Evolutionary conservation across 805 yeast species (phyloP), one percentile per base, ranked within the genome.

Genomic region (Yamadazyma sp.): DNA sequence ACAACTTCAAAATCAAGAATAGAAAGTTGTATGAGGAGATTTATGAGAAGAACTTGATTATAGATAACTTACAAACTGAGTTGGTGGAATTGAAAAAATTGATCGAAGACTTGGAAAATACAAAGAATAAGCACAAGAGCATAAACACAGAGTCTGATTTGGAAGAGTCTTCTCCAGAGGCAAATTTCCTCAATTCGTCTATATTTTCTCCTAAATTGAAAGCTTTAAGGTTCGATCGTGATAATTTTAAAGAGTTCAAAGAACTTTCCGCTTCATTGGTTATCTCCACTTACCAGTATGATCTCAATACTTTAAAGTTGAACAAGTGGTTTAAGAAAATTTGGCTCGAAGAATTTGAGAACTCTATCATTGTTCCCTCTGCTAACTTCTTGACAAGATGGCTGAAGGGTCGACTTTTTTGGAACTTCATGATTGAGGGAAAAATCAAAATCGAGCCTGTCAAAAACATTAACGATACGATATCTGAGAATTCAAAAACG

Each of bases 381-480:
- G 49, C 64, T 41, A 73, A 63, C 36, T 53, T 68, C 34, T 59
- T 68, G 31, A 66, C 58, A 45, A 50, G 72, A 41, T 68, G 70
- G 70, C 63, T 55, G 38, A 65, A 63, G 50, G 71, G 68, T 3
- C 65, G 63, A 45, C 52, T 79, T 9, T 72, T 90, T 38, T 67
- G 89, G 70, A 60, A 70, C 31, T 73, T 81, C 12, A 70, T 91
- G 45, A 74, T 84, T 21, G 96, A 89, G 35, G 95, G 95, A 3
- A 72, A 83, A 29, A 88, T 87, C 5, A 71, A 79, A 3, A 80
- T 91, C 26, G 95, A 89, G 59, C 99, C 99, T 0, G 75, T 90
- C 6, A 78, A 87, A 35, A 90, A 91, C 0, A 73, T 83, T 27
- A 89, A 90, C 52, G 95, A 85, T 57, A 75, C 78, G 1, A 83